These are phyloP conservation scores for Skeletonema potamos DNA, from an alignment of 108 stramenopile genomes.

Conservation along the genomic window DNA sequence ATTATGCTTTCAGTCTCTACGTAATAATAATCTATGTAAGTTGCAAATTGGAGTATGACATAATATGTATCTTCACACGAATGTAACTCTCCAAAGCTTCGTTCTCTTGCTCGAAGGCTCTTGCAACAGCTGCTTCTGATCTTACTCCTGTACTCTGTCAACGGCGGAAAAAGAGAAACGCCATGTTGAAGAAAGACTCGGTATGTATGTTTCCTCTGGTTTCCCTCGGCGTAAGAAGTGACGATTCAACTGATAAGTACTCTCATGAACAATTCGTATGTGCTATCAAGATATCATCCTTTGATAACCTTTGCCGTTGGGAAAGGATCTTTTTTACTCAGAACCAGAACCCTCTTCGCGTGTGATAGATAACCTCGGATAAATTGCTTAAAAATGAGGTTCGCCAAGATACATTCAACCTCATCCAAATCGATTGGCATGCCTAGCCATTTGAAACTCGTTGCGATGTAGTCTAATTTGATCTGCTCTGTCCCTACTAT, in stretches of 20 bases:
- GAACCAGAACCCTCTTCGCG: slow-evolving; percentile 85
- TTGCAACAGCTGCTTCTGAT: not conserved
- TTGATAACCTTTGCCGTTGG: slow-evolving; percentile 80
- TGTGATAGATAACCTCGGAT: slow-evolving; percentile 94
- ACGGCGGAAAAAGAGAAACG: not conserved
- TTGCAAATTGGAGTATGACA: too few species aligned
- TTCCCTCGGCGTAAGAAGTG: slow-evolving; percentile 13
- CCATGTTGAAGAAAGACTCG: slow-evolving; percentile 13
- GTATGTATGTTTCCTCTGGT: slow-evolving; percentile 19
- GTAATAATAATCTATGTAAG: not conserved
- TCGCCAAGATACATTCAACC: slow-evolving; percentile 96
- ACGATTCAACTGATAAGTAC: not conserved
- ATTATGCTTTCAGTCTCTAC: too few species aligned
- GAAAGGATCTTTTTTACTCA: slow-evolving; percentile 95
- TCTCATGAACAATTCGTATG: not conserved
- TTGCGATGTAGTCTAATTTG: slow-evolving; percentile 60
- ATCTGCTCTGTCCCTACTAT: slow-evolving; percentile 76
- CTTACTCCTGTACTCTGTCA: not conserved
- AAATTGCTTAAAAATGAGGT: slow-evolving; percentile 88
- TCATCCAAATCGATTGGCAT: slow-evolving; percentile 93
- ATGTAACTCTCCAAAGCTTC: not conserved
- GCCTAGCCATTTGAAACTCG: slow-evolving; percentile 76
- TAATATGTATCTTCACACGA: too few species aligned
- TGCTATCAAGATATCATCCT: not conserved
- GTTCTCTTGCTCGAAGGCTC: not conserved